Base-by-base conservation (phyloP, 495 filamentous ascomycete species). In the Aspergillus hancockii region DNA sequence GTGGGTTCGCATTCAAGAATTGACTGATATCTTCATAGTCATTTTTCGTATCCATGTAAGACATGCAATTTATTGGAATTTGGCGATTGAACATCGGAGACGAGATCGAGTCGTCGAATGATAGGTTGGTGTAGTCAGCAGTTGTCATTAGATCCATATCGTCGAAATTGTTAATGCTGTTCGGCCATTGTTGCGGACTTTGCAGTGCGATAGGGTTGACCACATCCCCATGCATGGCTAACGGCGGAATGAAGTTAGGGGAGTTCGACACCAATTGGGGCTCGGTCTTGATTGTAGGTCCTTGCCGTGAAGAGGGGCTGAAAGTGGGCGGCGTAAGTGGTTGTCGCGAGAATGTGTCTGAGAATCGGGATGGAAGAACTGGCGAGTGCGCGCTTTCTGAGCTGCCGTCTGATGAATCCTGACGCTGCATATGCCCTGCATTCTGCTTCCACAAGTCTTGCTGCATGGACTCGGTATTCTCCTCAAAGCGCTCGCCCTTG, bases 401-500 rank as follows among this genome's bases (percentile, higher is more conserved):
- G 67, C 78, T 79, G 40, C 71, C 67, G 49, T 78, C 77, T 43
- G 80, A 75, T 1, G 83, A 87, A 23, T 80, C 80, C 63, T 83
- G 74, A 38, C 81, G 74, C 30, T 79, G 75, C 67, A 82, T 80
- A 36, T 70, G 70, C 28, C 75, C 71, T 41, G 79, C 73, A 41
- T 80, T 80, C 34, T 71, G 73, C 36, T 74, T 76, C 64, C 81
- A 78, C 28, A 88, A 67, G 8, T 78, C 76, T 38, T 80, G 80
- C 61, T 85, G 85, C 70, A 88, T 71, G 18, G 70, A 61, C 18
- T 79, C 74, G 49, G 77, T 72, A 65, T 83, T 79, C 40, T 87
- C 85, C 60, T 88, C 85, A 58, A 87, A 87, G 6, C 67, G 75
- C 52, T 85, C 84, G 61, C 78, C 71, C 47, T 81, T 80, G 64